Conservation (phyloP, 192 early-diverging fungal genomes). For the Piromyces finnis region DNA sequence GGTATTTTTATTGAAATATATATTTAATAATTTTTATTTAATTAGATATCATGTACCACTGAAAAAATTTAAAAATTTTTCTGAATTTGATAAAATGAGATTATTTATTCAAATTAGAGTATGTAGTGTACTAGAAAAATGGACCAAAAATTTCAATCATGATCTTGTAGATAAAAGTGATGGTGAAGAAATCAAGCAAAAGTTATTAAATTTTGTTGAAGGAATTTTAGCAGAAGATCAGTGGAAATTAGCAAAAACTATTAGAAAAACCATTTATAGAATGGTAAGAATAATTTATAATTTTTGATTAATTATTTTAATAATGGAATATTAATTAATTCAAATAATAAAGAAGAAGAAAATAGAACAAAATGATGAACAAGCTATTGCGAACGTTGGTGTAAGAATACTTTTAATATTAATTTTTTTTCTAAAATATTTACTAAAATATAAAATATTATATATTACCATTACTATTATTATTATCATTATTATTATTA, state of each 20-base stretch:
- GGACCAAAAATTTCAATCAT: constrained; percentile 13
- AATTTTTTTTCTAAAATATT: no score
- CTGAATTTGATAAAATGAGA: constrained; percentile 11
- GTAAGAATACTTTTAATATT: background rate
- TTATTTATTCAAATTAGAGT: constrained; percentile 14
- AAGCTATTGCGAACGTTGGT: background rate
- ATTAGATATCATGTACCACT: constrained; percentile 8
- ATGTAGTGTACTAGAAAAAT: constrained; percentile 14
- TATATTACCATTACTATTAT: no score
- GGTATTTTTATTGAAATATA: no score
- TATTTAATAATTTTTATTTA: no score
- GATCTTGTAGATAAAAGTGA: constrained; percentile 7
- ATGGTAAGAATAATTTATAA: constrained; percentile 1
- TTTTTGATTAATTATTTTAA: no score
- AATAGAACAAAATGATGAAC: background rate
- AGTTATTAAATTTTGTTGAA: constrained; percentile 8
- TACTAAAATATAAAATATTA: no score
- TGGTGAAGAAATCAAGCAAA: constrained; percentile 3
- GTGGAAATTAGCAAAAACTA: constrained; percentile 8
- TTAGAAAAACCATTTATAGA: constrained; percentile 12
- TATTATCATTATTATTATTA: no score
- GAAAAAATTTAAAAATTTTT: background rate
- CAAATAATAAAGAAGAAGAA: background rate
- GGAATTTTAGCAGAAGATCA: constrained; percentile 11
- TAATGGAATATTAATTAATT: no score